A percentile compares a stretch with the other conserved stretches of the same genome.
Conservation (phyloP, 148 eudicot genomes). For the Chenopodium quinoa region DNA sequence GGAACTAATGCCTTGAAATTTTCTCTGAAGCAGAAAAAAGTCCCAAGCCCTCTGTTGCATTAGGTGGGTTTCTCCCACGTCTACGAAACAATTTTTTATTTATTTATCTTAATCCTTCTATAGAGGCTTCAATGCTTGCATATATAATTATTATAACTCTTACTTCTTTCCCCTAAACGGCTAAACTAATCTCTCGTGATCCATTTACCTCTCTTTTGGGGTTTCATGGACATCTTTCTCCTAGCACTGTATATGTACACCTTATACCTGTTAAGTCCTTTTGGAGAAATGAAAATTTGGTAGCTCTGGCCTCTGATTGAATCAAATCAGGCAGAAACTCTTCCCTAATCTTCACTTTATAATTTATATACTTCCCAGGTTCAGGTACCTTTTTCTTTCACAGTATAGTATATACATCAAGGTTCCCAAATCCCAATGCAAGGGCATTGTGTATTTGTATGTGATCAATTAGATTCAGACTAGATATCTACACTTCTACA, state of each 20-base stretch:
- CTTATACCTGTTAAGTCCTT: background rate
- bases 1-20: background rate
- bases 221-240: background rate
- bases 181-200: background rate
- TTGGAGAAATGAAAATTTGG: background rate
- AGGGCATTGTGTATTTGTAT: background rate
- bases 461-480: background rate
- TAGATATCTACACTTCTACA: background rate
- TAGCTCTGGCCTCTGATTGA: background rate
- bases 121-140: background rate
- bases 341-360: background rate
- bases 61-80: background rate
- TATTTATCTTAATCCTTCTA: background rate
- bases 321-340: background rate
- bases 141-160: background rate
- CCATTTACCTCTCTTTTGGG: background rate
- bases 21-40: background rate
- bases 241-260: background rate
- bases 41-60: background rate
- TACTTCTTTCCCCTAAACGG: background rate
- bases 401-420: background rate
- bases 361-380: background rate
- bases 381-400: background rate
- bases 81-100: background rate
- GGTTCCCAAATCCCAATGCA: background rate